Conservation (phyloP, 352 stramenopile genomes). For the Globisporangium paddicum region DNA sequence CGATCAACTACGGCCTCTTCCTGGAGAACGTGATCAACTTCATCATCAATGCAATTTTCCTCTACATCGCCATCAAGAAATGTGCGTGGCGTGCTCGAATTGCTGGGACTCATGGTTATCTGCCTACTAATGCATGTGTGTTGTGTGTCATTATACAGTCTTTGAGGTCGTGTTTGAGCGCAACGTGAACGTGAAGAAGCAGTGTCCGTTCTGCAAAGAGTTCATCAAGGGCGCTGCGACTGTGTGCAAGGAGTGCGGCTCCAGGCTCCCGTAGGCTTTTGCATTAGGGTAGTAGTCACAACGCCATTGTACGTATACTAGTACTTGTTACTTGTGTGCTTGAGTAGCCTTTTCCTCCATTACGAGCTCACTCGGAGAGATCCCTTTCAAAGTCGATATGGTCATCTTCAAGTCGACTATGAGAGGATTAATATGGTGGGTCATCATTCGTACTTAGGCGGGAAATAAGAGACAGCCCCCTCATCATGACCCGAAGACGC, state of each 20-base stretch:
- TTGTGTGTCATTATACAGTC: no score
- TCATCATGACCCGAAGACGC: conserved; percentile 1
- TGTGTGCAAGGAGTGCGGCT: conserved; percentile 35
- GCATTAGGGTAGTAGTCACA: no score
- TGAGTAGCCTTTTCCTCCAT: no score
- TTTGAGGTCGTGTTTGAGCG: conserved; percentile 60
- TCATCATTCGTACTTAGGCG: background rate
- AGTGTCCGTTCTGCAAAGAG: conserved; percentile 65
- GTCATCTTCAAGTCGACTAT: no score
- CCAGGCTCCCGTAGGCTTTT: conserved; percentile 7
- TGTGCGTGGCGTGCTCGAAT: conserved; percentile 16
- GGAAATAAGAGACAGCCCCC: background rate
- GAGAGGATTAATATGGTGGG: no score
- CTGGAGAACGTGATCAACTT: conserved; percentile 72
- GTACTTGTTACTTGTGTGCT: no score
- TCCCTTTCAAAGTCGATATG: no score
- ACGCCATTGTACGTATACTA: no score
- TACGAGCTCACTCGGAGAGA: no score
- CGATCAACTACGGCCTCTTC: conserved; percentile 69
- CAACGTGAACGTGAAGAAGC: conserved; percentile 56
- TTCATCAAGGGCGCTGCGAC: conserved; percentile 54
- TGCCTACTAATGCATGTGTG: no score
- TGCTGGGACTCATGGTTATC: no score
- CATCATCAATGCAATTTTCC: conserved; percentile 63
- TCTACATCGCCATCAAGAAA: conserved; percentile 74